Evolutionary conservation across 1,284 basidiomycete species (phyloP).

Genomic region (Ceratorhiza oryzae-sativae): DNA sequence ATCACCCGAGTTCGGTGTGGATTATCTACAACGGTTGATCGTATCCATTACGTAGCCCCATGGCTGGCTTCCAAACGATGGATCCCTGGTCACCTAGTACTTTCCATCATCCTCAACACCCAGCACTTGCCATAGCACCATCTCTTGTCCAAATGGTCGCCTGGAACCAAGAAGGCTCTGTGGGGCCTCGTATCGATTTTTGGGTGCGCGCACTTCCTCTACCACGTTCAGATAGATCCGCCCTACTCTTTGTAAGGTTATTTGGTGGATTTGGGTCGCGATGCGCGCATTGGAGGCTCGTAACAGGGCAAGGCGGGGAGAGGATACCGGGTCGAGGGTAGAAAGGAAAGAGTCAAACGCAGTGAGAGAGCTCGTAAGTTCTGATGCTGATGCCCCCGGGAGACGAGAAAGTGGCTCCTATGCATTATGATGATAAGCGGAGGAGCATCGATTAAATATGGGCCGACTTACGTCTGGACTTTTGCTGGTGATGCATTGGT

Average conservation of each 20-base stretch:
- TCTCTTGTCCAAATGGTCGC: slow-evolving; percentile 78
- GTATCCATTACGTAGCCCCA: background rate
- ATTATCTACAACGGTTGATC: too few relatives aligned
- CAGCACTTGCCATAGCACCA: slow-evolving; percentile 74
- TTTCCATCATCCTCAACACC: slow-evolving; percentile 58
- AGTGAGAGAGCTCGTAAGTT: slow-evolving; percentile 62
- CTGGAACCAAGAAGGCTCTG: slow-evolving; percentile 85
- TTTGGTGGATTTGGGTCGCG: slow-evolving; percentile 74
- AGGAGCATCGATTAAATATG: background rate
- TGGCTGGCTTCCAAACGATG: too few relatives aligned
- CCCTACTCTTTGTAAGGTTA: slow-evolving; percentile 71
- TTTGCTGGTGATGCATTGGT: slow-evolving; percentile 64
- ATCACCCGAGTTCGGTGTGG: too few relatives aligned
- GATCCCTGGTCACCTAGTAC: background rate
- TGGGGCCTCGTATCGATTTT: slow-evolving; percentile 86
- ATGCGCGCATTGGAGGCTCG: slow-evolving; percentile 63
- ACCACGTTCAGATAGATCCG: slow-evolving; percentile 74
- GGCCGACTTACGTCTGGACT: slow-evolving; percentile 58
- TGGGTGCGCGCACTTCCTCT: slow-evolving; percentile 72
- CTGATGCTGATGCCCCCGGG: slow-evolving; percentile 62
- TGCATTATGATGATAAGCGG: background rate
- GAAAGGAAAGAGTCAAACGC: slow-evolving; percentile 75
- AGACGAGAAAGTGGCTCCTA: slow-evolving; percentile 66
- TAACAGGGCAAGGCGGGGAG: slow-evolving; percentile 74
- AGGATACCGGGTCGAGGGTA: slow-evolving; percentile 61